These are phyloP conservation scores for Phyllosticta citriasiana DNA, from an alignment of 2,329 filamentous ascomycete species.

Conservation along the genomic window DNA sequence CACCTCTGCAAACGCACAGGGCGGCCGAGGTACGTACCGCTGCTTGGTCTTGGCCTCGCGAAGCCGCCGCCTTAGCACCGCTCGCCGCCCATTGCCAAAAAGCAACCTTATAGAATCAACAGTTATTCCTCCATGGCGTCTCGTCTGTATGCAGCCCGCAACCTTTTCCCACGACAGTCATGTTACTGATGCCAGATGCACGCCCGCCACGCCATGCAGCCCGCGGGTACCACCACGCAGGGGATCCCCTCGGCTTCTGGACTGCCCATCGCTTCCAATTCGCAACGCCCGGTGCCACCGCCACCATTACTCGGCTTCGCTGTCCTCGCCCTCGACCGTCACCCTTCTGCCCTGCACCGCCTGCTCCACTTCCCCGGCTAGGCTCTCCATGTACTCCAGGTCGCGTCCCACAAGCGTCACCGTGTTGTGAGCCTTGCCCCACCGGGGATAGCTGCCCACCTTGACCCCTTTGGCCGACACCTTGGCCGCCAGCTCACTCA, in stretches of 20 bases:
- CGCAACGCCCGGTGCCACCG: neutral
- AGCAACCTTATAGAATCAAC: neutral
- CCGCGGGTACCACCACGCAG: neutral
- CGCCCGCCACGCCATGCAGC: too few species aligned
- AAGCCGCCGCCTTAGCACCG: neutral
- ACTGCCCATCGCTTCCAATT: neutral
- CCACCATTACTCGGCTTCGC: constrained; percentile 21
- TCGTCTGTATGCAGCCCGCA: too few species aligned
- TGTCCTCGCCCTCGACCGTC: constrained; percentile 53
- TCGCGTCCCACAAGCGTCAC: constrained; percentile 80
- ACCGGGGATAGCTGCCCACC: constrained; percentile 89
- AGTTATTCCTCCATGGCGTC: neutral
- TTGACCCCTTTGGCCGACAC: constrained; percentile 73
- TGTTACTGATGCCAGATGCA: neutral
- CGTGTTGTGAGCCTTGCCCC: constrained; percentile 79
- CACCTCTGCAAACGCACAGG: neutral
- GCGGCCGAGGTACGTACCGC: neutral
- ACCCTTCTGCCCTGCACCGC: constrained; percentile 67
- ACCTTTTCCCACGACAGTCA: too few species aligned
- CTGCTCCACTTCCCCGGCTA: constrained; percentile 67
- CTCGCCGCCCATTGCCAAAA: too few species aligned
- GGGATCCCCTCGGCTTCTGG: neutral
- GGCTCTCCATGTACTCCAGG: constrained; percentile 62
- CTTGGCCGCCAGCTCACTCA: constrained; percentile 67
- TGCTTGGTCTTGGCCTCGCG: neutral